Evolutionary conservation across 768 basidiomycete genomes (phyloP).

Genomic region (Cystobasidium onofrii): DNA sequence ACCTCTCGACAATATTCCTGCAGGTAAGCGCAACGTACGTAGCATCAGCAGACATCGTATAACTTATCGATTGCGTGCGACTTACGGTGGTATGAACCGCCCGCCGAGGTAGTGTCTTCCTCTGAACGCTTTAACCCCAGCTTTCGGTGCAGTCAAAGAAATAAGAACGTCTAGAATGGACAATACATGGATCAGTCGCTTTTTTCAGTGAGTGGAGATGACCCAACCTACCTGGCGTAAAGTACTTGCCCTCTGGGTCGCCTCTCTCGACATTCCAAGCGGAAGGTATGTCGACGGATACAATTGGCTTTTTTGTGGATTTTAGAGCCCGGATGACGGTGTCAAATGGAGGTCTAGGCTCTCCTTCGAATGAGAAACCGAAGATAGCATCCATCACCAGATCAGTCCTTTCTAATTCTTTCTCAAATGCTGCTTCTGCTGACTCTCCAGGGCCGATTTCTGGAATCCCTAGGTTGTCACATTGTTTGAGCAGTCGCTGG

Average conservation of each 20-base stretch:
- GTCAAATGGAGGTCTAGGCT: slow-evolving; percentile 81
- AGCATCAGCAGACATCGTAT: background rate
- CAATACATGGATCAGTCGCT: background rate
- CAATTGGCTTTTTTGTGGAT: slow-evolving; percentile 59
- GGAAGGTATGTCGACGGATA: slow-evolving; percentile 91
- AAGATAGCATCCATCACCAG: slow-evolving; percentile 93
- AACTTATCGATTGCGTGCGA: slow-evolving; percentile 26
- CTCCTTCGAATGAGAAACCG: slow-evolving; percentile 89
- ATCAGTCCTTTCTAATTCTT: slow-evolving; percentile 28
- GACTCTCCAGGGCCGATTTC: slow-evolving; percentile 54
- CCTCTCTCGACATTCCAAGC: slow-evolving; percentile 93
- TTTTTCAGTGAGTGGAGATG: slow-evolving; percentile 39
- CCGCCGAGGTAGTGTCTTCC: slow-evolving; percentile 91
- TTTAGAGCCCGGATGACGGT: slow-evolving; percentile 52
- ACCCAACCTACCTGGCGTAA: slow-evolving; percentile 33
- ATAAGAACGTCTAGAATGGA: slow-evolving; percentile 63
- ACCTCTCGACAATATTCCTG: slow-evolving; percentile 67
- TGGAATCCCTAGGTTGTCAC: slow-evolving; percentile 75
- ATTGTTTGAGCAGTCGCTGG: slow-evolving; percentile 74
- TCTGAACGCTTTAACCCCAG: slow-evolving; percentile 65
- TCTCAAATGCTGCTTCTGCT: slow-evolving; percentile 37
- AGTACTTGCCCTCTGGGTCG: slow-evolving; percentile 2
- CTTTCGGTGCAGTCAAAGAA: slow-evolving; percentile 88
- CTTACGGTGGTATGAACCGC: slow-evolving; percentile 79
- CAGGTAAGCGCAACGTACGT: too few relatives aligned